These are phyloP conservation scores for Geotrichum restrictum DNA, from an alignment of 1,139 yeast species.

Conservation along the genomic window DNA sequence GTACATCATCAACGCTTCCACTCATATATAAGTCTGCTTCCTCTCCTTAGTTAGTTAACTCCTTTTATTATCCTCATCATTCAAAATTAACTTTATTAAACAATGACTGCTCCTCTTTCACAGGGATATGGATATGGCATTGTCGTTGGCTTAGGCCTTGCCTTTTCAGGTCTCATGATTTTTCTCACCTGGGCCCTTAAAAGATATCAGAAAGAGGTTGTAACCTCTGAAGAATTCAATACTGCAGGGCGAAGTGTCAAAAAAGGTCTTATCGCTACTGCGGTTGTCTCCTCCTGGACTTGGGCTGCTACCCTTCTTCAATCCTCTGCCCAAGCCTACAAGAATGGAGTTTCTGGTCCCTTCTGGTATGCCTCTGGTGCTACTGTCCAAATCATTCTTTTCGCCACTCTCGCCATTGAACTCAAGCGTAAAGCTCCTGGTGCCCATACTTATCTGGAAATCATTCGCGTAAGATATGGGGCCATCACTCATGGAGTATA, in stretches of 20 bases:
- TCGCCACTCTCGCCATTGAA: conserved; percentile 70
- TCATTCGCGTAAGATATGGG: conserved; percentile 69
- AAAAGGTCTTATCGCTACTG: conserved; percentile 76
- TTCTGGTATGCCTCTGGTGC: conserved; percentile 77
- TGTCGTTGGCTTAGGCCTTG: conserved; percentile 81
- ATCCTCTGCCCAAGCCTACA: conserved; percentile 72
- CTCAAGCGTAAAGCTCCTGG: conserved; percentile 69
- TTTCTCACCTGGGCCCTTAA: conserved; percentile 62
- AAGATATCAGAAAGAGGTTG: conserved; percentile 73
- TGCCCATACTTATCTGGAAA: conserved; percentile 73
- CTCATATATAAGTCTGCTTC: neutral
- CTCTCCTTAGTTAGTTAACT: neutral
- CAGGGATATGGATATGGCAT: conserved; percentile 92
- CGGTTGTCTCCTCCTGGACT: conserved; percentile 90
- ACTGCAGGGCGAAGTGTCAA: conserved; percentile 83
- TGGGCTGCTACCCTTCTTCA: conserved; percentile 86
- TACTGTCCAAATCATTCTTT: conserved; percentile 64
- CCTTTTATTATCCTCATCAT: neutral
- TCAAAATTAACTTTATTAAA: neutral
- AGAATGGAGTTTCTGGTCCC: conserved; percentile 73
- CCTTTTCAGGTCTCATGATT: conserved; percentile 77
- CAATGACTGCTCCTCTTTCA: conserved; percentile 42
- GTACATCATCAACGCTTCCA: too few species aligned
- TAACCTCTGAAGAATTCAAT: conserved; percentile 84
- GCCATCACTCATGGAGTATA: conserved; percentile 60